These are phyloP conservation scores for Suzukiozyma palmioleophila DNA, from an alignment of 1,139 yeast genomes.

Conservation along the genomic window DNA sequence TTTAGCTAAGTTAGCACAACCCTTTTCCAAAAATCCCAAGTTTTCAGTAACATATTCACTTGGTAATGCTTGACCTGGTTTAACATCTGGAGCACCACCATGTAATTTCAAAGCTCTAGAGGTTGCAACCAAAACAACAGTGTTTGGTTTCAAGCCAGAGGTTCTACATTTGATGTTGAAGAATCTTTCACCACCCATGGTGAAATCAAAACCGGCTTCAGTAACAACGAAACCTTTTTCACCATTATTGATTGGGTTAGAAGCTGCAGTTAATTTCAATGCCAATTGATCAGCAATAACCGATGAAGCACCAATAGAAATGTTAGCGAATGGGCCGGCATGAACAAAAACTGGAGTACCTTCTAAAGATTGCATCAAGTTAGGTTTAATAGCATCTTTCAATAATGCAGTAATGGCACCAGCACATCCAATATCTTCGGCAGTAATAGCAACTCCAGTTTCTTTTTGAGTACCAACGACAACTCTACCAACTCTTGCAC, in stretches of 20 bases:
- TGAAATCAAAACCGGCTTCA: constrained; percentile 83
- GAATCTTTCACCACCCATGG: constrained; percentile 88
- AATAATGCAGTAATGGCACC: constrained; percentile 77
- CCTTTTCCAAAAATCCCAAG: constrained; percentile 57
- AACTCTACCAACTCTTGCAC: constrained; percentile 64
- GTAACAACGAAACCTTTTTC: constrained; percentile 68
- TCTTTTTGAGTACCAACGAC: constrained; percentile 62
- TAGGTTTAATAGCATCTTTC: constrained; percentile 81
- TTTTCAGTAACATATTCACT: constrained; percentile 63
- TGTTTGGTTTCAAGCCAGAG: constrained; percentile 67
- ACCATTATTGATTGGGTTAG: constrained; percentile 41
- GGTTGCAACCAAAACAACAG: constrained; percentile 76
- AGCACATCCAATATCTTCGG: constrained; percentile 76
- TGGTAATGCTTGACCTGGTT: constrained; percentile 75
- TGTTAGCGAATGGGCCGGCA: constrained; percentile 85
- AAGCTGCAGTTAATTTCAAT: constrained; percentile 54
- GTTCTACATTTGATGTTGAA: constrained; percentile 77
- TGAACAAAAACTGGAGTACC: constrained; percentile 84
- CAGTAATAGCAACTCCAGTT: constrained; percentile 64
- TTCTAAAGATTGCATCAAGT: constrained; percentile 79
- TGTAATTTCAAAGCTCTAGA: constrained; percentile 75
- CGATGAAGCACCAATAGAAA: constrained; percentile 81
- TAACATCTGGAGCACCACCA: constrained; percentile 82
- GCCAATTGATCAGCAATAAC: constrained; percentile 76
- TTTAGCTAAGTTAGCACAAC: constrained; percentile 70